phyloP scores from a whole-genome alignment of 1,139 yeast species.

The Neolecta irregularis region DNA sequence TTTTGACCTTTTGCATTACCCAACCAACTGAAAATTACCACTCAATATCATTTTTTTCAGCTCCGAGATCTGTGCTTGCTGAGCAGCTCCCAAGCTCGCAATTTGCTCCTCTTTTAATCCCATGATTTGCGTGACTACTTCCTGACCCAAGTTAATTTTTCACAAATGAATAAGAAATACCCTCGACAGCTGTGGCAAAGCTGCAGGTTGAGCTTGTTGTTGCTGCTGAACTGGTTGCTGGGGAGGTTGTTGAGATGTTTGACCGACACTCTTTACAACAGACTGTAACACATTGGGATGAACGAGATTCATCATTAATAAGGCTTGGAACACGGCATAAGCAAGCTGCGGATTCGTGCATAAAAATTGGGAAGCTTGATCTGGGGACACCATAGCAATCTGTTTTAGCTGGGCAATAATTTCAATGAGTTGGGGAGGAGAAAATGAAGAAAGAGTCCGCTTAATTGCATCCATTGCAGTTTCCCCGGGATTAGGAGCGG shows the following conservation, averaged over 20 bases:
- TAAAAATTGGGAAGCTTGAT: constrained; percentile 46
- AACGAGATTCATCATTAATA: constrained; percentile 44
- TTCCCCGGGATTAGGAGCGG: constrained; percentile 38
- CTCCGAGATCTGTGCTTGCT: too few species aligned
- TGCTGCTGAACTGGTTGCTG: constrained; percentile 13
- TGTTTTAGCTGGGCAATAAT: constrained; percentile 47
- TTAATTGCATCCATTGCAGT: constrained; percentile 51
- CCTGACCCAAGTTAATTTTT: too few species aligned
- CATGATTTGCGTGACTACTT: too few species aligned
- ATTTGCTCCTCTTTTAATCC: too few species aligned
- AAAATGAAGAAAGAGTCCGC: constrained; percentile 40
- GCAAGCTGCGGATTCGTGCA: constrained; percentile 63
- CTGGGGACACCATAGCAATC: constrained; percentile 48
- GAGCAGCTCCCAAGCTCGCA: too few species aligned
- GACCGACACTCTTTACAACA: constrained; percentile 20
- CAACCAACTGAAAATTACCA: too few species aligned
- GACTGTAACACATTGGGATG: constrained; percentile 38
- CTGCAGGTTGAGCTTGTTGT: too few species aligned
- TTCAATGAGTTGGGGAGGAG: constrained; percentile 39
- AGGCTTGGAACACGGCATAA: constrained; percentile 66
- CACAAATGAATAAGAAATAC: too few species aligned
- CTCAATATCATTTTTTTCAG: too few species aligned
- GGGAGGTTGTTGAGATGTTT: constrained; percentile 20
- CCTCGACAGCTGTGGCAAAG: too few species aligned
- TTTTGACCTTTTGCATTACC: too few species aligned